Evolutionary conservation across 331 rosid genomes (phyloP).

Genomic region (Quercus lobata): DNA sequence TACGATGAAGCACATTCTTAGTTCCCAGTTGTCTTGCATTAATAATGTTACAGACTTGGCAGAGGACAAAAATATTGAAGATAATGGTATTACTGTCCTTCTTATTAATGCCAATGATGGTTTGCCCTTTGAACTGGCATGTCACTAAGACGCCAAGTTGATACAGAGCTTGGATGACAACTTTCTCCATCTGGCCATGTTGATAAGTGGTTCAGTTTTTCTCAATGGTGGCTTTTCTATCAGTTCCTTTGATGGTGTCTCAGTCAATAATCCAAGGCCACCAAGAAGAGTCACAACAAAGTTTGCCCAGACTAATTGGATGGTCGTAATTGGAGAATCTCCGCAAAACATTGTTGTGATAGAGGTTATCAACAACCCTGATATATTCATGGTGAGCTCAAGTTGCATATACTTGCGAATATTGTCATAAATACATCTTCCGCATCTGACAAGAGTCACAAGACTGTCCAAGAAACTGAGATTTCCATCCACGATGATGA

Average conservation of each 20-base stretch:
- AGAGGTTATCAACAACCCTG: not conserved
- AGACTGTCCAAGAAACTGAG: not conserved
- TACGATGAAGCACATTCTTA: not conserved
- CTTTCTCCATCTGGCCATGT: conserved; percentile 21
- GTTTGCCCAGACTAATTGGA: conserved; percentile 5
- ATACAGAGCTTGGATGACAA: conserved; percentile 1
- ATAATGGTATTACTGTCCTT: not conserved
- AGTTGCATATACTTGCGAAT: conserved; percentile 26
- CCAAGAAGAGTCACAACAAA: not conserved
- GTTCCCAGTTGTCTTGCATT: conserved; percentile 4
- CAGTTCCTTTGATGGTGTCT: not conserved
- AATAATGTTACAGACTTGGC: conserved; percentile 8
- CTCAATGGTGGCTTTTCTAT: not conserved
- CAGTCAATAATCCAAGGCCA: conserved; percentile 4
- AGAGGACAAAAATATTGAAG: conserved; percentile 4
- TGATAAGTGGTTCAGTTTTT: not conserved
- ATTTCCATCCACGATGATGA: not conserved
- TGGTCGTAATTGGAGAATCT: not conserved
- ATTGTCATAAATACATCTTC: conserved; percentile 12
- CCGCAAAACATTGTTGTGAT: not conserved
- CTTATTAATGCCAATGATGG: not conserved
- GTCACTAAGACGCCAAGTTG: not conserved
- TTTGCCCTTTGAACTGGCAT: not conserved
- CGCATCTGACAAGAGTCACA: not conserved
- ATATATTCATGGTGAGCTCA: conserved; percentile 6